Evolutionary conservation across 2,329 filamentous ascomycete genomes (phyloP), one percentile per base, ranked within the genome.

Genomic region (Cladophialophora yegresii): DNA sequence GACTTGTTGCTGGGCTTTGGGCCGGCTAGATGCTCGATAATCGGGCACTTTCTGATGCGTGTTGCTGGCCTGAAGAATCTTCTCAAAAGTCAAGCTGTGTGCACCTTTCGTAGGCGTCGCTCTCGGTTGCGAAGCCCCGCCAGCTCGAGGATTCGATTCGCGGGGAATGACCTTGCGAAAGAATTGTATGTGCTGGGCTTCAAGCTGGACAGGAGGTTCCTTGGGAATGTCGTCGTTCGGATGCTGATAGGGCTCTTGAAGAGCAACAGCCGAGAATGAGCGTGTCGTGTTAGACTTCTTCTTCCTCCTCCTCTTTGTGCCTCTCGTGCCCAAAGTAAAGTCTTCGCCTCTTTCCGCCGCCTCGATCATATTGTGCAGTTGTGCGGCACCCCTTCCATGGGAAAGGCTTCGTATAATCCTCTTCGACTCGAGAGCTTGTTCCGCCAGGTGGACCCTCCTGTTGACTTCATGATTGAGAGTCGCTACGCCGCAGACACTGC

Each of bases 381-480:
- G 72, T 49, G 67, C 72, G 22, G 77, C 75, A 13, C 77, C 74
- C 47, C 50, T 61, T 47, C 69, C 69, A 36, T 58, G 60, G 13
- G 68, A 64, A 12, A 70, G 73, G 71, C 23, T 74, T 75, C 54
- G 77, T 74, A 77, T 77, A 72, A 70, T 78, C 54, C 77, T 74
- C 69, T 80, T 81, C 58, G 77, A 79, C 67, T 80, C 76, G 64
- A 80, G 71, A 40, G 79, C 77, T 63, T 74, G 74, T 69, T 80
- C 77, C 43, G 77, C 78, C 26, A 78, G 64, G 26, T 71, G 72
- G 61, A 79, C 74, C 62, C 76, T 73, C 47, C 77, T 76, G 62
- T 78, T 75, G 13, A 76, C 72, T 67, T 81, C 77, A 70, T 79
- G 79, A 22, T 77, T 76, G 32, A 80, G 71, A 12, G 73, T 76